A percentile compares a stretch with the other conserved stretches of the same genome.
phyloP scores from a whole-genome alignment of 2,329 filamentous ascomycete species.

The Aureobasidium uvarum region DNA sequence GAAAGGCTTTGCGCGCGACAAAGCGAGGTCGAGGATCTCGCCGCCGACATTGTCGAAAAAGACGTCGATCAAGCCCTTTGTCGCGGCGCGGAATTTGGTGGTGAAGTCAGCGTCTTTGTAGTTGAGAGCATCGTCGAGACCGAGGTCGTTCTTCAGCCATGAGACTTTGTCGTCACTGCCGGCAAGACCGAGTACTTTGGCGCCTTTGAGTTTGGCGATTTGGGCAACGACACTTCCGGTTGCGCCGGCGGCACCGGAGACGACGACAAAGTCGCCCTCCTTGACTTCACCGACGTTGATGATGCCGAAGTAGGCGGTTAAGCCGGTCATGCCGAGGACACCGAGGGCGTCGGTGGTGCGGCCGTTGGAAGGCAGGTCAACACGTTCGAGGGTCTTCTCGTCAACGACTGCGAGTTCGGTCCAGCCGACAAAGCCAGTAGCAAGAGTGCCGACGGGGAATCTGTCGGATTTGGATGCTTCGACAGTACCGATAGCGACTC shows the following conservation, averaged over 20 bases:
- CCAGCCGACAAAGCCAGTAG: conserved; percentile 42
- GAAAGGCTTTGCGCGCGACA: conserved; percentile 59
- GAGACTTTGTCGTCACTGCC: conserved; percentile 65
- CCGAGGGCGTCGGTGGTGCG: conserved; percentile 35
- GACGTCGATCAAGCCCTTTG: conserved; percentile 47
- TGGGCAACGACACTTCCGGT: conserved; percentile 75
- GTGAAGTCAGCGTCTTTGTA: conserved; percentile 66
- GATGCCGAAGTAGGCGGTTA: conserved; percentile 77
- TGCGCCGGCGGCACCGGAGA: conserved; percentile 74
- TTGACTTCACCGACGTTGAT: conserved; percentile 65
- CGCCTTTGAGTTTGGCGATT: conserved; percentile 71
- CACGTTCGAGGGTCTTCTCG: conserved; percentile 26
- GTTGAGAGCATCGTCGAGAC: conserved; percentile 66
- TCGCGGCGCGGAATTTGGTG: conserved; percentile 49
- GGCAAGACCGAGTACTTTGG: conserved; percentile 63
- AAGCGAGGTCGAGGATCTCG: conserved; percentile 64
- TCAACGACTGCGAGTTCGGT: conserved; percentile 43
- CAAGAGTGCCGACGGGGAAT: conserved; percentile 40
- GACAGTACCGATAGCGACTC: conserved; percentile 42
- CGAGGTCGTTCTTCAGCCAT: conserved; percentile 60
- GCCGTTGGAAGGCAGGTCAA: conserved; percentile 29
- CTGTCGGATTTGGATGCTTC: conserved; percentile 38
- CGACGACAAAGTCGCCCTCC: conserved; percentile 70
- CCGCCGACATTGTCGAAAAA: conserved; percentile 70
- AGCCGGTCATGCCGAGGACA: conserved; percentile 59